Percentiles rank a stretch among this genome's conserved stretches.
These are phyloP conservation scores for Neophaeococcomyces aloes DNA, from an alignment of 2,329 filamentous ascomycete species.

Conservation along the genomic window DNA sequence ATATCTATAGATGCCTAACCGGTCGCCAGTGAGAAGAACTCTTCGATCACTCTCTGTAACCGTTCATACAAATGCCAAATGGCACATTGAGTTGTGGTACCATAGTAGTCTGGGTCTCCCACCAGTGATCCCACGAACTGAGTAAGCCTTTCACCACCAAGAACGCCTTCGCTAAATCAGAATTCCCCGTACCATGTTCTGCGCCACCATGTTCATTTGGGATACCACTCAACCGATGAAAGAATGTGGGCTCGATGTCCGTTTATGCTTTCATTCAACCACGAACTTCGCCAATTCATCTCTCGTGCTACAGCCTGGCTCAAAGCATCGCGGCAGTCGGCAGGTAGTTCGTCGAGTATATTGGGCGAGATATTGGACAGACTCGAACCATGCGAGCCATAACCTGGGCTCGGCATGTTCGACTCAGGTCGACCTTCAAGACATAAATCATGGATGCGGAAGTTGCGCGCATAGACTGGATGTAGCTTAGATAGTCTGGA, in stretches of 20 bases:
- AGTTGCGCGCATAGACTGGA: conserved; percentile 50
- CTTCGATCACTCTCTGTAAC: too few relatives aligned
- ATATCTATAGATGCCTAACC: too few relatives aligned
- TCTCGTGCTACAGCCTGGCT: conserved; percentile 56
- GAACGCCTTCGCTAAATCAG: conserved; percentile 5
- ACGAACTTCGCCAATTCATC: conserved; percentile 60
- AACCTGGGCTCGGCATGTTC: conserved; percentile 49
- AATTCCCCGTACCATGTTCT: not conserved
- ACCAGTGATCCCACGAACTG: not conserved
- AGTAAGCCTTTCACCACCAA: not conserved
- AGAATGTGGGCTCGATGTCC: conserved; percentile 30
- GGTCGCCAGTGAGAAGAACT: too few relatives aligned
- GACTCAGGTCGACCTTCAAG: conserved; percentile 49
- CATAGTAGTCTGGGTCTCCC: too few relatives aligned
- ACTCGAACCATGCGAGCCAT: conserved; percentile 31
- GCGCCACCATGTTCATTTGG: conserved; percentile 10
- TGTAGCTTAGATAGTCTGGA: conserved; percentile 46
- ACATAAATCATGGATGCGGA: conserved; percentile 51
- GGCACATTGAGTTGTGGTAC: too few relatives aligned
- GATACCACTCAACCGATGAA: conserved; percentile 22
- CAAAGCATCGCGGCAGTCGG: conserved; percentile 58
- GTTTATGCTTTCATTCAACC: conserved; percentile 58
- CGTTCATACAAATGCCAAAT: too few relatives aligned
- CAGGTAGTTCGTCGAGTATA: conserved; percentile 34
- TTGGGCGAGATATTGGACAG: conserved; percentile 31